phyloP scores from a whole-genome alignment of 2,329 filamentous ascomycete species.

The Stachybotrys echinatus region DNA sequence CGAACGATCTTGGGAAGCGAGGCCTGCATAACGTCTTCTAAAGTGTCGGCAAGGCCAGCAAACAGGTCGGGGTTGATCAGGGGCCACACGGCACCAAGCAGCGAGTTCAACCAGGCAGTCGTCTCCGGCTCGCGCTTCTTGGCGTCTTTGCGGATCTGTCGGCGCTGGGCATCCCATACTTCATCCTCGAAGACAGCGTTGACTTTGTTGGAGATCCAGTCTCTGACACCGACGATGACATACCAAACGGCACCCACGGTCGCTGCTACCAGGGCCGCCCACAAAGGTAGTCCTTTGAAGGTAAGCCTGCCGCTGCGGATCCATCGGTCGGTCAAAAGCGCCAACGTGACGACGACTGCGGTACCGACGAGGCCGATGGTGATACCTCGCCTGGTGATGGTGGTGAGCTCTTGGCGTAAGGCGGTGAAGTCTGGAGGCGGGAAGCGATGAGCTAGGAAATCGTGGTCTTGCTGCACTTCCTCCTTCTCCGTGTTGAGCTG shows the following conservation, averaged over 20 bases:
- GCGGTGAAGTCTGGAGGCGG: constrained; percentile 43
- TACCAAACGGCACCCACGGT: constrained; percentile 22
- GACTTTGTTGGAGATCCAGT: constrained; percentile 59
- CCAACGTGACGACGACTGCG: constrained; percentile 22
- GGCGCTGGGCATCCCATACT: constrained; percentile 60
- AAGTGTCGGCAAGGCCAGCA: constrained; percentile 59
- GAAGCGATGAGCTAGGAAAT: constrained; percentile 38
- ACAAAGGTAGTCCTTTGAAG: constrained; percentile 16
- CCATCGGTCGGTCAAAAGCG: constrained; percentile 14
- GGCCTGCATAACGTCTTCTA: constrained; percentile 79
- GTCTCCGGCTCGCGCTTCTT: constrained; percentile 50
- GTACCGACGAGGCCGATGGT: constrained; percentile 31
- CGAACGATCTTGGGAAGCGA: constrained; percentile 63
- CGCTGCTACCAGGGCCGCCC: constrained; percentile 17
- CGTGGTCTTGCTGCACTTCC: constrained; percentile 29
- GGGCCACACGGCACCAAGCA: constrained; percentile 65
- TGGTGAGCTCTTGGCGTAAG: constrained; percentile 25
- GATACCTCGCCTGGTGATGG: constrained; percentile 24
- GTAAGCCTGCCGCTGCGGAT: constrained; percentile 5
- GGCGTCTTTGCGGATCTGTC: constrained; percentile 39
- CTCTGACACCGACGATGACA: constrained; percentile 41
- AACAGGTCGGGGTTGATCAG: constrained; percentile 73
- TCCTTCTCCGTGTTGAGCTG: constrained; percentile 29
- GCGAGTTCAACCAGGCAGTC: constrained; percentile 67
- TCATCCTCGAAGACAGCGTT: constrained; percentile 62